Percentiles rank a stretch among this genome's conserved stretches.
Conservation (phyloP, 495 filamentous ascomycete genomes). For the Bacidia gigantensis region DNA sequence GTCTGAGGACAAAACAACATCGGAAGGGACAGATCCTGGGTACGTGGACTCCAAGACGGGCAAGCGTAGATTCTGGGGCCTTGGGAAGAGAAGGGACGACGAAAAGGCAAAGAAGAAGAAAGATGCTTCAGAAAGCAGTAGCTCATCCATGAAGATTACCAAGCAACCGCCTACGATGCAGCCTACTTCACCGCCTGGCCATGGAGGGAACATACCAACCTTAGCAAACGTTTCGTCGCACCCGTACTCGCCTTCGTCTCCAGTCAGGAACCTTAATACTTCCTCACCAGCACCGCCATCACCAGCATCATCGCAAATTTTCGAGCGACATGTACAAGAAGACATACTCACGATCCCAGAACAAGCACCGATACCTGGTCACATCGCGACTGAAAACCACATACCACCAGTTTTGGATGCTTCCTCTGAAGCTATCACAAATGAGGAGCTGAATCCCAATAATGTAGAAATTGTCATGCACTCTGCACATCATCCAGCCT, state of each 20-base stretch:
- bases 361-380: slow-evolving; percentile 66
- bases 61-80: slow-evolving; percentile 40
- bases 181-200: slow-evolving; percentile 14
- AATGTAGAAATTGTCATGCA: slow-evolving; percentile 82
- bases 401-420: slow-evolving; percentile 86
- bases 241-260: slow-evolving; percentile 30
- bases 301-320: slow-evolving; percentile 69
- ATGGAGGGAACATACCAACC: slow-evolving; percentile 9
- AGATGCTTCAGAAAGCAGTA: slow-evolving; percentile 22
- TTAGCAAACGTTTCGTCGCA: slow-evolving; percentile 31
- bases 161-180: slow-evolving; percentile 8
- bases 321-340: slow-evolving; percentile 88
- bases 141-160: slow-evolving; percentile 11
- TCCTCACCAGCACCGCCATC: slow-evolving; percentile 49
- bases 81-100: slow-evolving; percentile 53
- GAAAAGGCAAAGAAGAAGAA: slow-evolving; percentile 27
- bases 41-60: slow-evolving; percentile 15
- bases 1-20: slow-evolving; percentile 11
- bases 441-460: slow-evolving; percentile 59
- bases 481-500: slow-evolving; percentile 63
- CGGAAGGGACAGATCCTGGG: slow-evolving; percentile 9
- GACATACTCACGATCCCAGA: slow-evolving; percentile 45
- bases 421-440: slow-evolving; percentile 76
- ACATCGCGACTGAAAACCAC: slow-evolving; percentile 83
- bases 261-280: slow-evolving; percentile 37